These are phyloP conservation scores for Nakazawaea siamensis DNA, from an alignment of 805 yeast species.

Conservation along the genomic window DNA sequence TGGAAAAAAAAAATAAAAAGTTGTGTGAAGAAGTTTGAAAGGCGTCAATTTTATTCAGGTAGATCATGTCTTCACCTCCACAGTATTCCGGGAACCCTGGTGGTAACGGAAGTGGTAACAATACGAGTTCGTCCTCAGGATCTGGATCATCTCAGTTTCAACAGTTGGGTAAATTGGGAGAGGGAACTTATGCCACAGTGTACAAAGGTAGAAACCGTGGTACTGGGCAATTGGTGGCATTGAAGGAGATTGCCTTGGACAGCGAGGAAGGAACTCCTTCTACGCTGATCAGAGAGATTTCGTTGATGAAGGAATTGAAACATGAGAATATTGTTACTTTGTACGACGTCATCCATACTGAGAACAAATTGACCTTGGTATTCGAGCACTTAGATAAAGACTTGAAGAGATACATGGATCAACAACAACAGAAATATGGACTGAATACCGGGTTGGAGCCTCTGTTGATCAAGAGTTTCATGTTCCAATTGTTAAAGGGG, in stretches of 20 bases:
- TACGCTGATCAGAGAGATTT: constrained; percentile 94
- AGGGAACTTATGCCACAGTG: constrained; percentile 98
- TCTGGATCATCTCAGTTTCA: constrained; percentile 6
- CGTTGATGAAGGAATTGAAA: constrained; percentile 88
- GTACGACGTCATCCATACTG: constrained; percentile 94
- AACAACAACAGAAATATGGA: constrained; percentile 43
- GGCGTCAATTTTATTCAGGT: too few species aligned
- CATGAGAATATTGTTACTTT: constrained; percentile 89
- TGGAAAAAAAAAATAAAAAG: too few species aligned
- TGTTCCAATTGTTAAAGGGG: constrained; percentile 90
- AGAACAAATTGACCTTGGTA: constrained; percentile 87
- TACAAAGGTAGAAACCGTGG: constrained; percentile 85
- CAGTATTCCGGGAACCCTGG: too few species aligned
- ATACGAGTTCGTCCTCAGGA: background rate
- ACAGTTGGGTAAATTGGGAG: constrained; percentile 75
- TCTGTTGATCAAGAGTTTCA: constrained; percentile 75
- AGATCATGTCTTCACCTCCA: too few species aligned
- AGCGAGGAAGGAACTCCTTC: constrained; percentile 98
- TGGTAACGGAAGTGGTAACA: too few species aligned
- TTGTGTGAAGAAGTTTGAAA: too few species aligned
- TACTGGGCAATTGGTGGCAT: constrained; percentile 85
- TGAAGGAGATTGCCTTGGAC: constrained; percentile 90
- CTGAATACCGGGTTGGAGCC: constrained; percentile 65
- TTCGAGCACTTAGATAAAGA: constrained; percentile 93
- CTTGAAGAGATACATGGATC: constrained; percentile 89